Conservation (phyloP, 2,329 filamentous ascomycete species). For the Geosmithia flava region DNA sequence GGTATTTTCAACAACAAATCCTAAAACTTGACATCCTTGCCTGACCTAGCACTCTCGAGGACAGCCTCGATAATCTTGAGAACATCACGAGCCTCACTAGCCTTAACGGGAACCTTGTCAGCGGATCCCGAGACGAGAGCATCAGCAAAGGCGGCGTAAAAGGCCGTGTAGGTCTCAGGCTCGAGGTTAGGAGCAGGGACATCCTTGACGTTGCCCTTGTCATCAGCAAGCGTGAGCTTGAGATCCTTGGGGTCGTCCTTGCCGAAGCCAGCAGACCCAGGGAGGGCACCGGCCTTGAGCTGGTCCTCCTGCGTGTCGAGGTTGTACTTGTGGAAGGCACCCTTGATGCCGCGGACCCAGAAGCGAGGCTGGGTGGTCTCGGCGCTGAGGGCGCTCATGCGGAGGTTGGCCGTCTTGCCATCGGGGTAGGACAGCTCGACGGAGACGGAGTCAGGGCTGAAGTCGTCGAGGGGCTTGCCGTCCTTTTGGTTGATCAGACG, state of each 20-base stretch:
- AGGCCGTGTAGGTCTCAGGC: conserved; percentile 55
- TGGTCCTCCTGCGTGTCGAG: conserved; percentile 69
- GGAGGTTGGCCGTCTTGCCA: conserved; percentile 54
- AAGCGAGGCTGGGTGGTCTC: conserved; percentile 60
- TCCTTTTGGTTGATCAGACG: conserved; percentile 55
- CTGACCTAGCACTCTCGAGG: conserved; percentile 34
- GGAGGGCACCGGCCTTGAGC: conserved; percentile 49
- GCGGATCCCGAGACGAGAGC: conserved; percentile 34
- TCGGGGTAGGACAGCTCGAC: conserved; percentile 54
- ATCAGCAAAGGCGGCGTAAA: conserved; percentile 45
- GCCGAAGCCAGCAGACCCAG: conserved; percentile 52
- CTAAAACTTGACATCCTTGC: conserved; percentile 27
- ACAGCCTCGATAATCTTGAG: conserved; percentile 39
- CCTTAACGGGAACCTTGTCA: conserved; percentile 38
- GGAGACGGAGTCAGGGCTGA: conserved; percentile 45
- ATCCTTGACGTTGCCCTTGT: conserved; percentile 35
- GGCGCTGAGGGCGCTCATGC: conserved; percentile 55
- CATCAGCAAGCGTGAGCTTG: conserved; percentile 41
- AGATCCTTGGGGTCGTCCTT: conserved; percentile 43
- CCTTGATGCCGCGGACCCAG: conserved; percentile 65
- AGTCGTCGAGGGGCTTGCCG: conserved; percentile 24
- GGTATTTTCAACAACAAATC: background rate
- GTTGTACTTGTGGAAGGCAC: conserved; percentile 59
- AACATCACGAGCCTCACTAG: conserved; percentile 39
- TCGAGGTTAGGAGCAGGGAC: conserved; percentile 43